Percentiles rank a stretch among this genome's conserved stretches.
Evolutionary conservation across 2,329 filamentous ascomycete species (phyloP).

Genomic region (Colletotrichum musicola): DNA sequence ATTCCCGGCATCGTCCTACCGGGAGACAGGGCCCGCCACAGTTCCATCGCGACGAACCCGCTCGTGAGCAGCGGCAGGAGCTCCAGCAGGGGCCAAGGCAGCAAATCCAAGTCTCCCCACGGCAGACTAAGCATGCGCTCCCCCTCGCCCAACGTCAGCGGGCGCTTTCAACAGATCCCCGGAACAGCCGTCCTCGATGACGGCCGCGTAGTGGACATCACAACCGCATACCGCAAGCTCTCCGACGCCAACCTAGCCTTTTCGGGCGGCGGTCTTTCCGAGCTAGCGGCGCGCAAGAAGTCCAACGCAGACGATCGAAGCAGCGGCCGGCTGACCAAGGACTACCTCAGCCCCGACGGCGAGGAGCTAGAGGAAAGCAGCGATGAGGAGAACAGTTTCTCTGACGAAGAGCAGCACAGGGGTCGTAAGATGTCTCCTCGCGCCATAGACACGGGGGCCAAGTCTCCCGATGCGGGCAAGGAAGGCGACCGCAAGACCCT

Average conservation of each 20-base stretch:
- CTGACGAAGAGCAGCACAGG: conserved; percentile 75
- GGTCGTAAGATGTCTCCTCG: conserved; percentile 69
- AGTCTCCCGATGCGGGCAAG: conserved; percentile 50
- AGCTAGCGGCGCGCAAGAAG: conserved; percentile 69
- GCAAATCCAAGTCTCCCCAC: conserved; percentile 67
- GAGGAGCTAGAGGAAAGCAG: conserved; percentile 77
- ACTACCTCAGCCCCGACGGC: conserved; percentile 74
- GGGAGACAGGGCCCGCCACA: conserved; percentile 58
- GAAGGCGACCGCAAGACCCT: conserved; percentile 59
- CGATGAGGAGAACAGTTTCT: conserved; percentile 74
- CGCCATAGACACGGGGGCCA: conserved; percentile 56
- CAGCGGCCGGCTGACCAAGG: conserved; percentile 74
- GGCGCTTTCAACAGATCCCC: conserved; percentile 38
- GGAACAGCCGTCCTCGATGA: conserved; percentile 66
- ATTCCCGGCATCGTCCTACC: conserved; percentile 63
- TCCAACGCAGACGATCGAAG: conserved; percentile 55
- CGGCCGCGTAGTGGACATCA: conserved; percentile 74
- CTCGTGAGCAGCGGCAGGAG: conserved; percentile 41
- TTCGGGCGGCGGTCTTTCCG: conserved; percentile 73
- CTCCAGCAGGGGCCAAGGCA: conserved; percentile 48
- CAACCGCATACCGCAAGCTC: conserved; percentile 76
- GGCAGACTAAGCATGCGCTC: conserved; percentile 53
- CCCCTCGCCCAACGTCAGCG: conserved; percentile 37
- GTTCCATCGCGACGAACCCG: conserved; percentile 50
- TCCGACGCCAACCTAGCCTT: conserved; percentile 78